Base-by-base conservation (phyloP, 352 stramenopile species). In the Phytophthora europaea region DNA sequence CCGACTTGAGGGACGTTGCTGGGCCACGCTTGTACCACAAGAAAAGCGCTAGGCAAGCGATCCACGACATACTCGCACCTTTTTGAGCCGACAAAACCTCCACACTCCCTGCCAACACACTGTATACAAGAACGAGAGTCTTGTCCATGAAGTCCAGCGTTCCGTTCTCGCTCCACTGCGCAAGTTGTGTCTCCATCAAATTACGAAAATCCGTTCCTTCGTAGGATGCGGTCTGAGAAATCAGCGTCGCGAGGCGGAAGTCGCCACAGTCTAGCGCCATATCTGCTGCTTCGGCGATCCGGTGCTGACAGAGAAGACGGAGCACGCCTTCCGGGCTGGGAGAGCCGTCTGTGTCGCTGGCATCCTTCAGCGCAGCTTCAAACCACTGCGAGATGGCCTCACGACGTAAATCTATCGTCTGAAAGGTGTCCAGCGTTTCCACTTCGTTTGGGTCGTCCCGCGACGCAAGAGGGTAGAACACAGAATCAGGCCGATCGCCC, bases 311-410 rank as follows among this genome's bases (percentile, higher is more conserved):
- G 31, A 90, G 47, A 62, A 90, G 70, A 36, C 58, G 69, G 2
- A 90, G 67, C 22, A 90, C 76, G 20, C 58, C 69, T 55, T 83
- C 62, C 18, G 73, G 65, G 6, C 59, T 85, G 20, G 81, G 61
- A 40, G 31, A 62, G 20, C 28, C 55, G 38, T 38, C 53, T 26
- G n/a, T 23, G 22, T 26, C 38, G 15, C 56, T 60, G 15, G 57
- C 54, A 61, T 71, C 57, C 40, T 72, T 64, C 28, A 92, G 53
- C 2, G 86, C 83, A 26, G 69, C 60, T 69, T 94, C 87, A 61
- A 95, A 91, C 89, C 89, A 95, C 51, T 81, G 88, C 4, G 87
- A 92, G 18, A 94, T 89, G 0, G 85, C 85, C 61, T 94, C 85
- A 18, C 89, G 86, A 2, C 88, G 85, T 50, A 94, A 58, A 60